Base-by-base conservation (phyloP, 2,329 filamentous ascomycete genomes). In the Periconia sp. region DNA sequence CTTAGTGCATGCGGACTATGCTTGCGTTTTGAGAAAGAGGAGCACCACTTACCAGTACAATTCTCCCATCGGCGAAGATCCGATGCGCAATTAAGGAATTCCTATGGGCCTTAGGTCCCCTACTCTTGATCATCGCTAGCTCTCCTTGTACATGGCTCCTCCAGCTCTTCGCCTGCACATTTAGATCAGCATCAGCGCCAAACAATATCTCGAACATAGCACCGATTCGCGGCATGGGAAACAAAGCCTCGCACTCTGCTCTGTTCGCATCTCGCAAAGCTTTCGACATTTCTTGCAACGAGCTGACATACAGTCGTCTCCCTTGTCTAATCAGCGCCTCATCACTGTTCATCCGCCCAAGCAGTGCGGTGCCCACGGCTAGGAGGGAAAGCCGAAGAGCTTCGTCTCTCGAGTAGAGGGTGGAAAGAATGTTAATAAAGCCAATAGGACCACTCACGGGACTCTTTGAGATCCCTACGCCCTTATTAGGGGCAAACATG, bases 181-280 rank as follows among this genome's bases (percentile, higher is more conserved):
- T 21, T 1, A 49, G 35, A n/a, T 57, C 39, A 18, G 29, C 41
- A 17, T 64, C 57, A 16, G 52, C 52, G n/a, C 61, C 59, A 28
- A 60, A 65, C n/a, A 66, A 25, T 3, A 67, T 61, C 39, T 57
- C 60, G 32, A 59, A 65, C 5, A 63, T 32, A 9, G 41, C 57
- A 47, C 50, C 54, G 22, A 58, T 13, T 25, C 54, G 46, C 26
- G 62, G 58, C 4, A 63, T 54, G 7, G 55, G 52, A n/a, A 66
- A 47, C 4, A 68, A 19, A 5, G 62, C 58, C 15, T 62, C 58
- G 18, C 48, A 57, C 12, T 29, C 50, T 11, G 44, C 46, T 41
- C 52, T 43, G 2, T 26, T 28, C 3, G 50, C 49, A 24, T 51
- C 36, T 15, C 44, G 47, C 31, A 68, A 28, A 1, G 65, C 61